Conservation (phyloP, 306 rosid species). For the Astragalus glycyphyllos region DNA sequence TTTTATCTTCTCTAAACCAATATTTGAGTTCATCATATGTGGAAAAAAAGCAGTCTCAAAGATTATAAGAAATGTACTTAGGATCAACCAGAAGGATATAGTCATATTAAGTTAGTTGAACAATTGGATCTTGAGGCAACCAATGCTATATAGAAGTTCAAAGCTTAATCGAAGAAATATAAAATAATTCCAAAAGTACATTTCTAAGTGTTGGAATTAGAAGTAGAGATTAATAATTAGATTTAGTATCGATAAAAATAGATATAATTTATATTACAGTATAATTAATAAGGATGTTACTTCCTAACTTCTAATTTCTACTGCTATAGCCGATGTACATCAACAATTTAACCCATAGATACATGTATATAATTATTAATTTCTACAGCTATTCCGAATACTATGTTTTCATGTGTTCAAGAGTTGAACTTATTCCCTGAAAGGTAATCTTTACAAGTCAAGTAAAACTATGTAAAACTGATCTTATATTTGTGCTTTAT, state of each 20-base stretch:
- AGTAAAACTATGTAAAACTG: conserved; percentile 11
- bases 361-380: not conserved
- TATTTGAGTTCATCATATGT: not conserved
- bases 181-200: not conserved
- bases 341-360: not conserved
- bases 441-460: conserved; percentile 15
- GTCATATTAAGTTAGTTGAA: conserved; percentile 25
- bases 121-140: conserved; percentile 30
- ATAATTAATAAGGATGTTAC: conserved; percentile 1
- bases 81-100: conserved; percentile 15
- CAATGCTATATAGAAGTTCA: not conserved
- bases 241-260: conserved; percentile 5
- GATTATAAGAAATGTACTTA: conserved; percentile 12
- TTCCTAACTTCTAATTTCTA: not conserved
- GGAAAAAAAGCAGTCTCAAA: not conserved
- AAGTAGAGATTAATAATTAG: conserved; percentile 2
- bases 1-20: conserved; percentile 15
- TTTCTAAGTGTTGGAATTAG: conserved; percentile 22
- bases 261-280: not conserved
- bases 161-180: conserved; percentile 10
- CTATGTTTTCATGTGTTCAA: not conserved
- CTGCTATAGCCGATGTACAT: not conserved
- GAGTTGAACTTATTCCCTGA: not conserved
- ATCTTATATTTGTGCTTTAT: no score
- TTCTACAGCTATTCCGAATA: not conserved